phyloP scores from a whole-genome alignment of 306 rosid genomes.

The Quercus bicolor region DNA sequence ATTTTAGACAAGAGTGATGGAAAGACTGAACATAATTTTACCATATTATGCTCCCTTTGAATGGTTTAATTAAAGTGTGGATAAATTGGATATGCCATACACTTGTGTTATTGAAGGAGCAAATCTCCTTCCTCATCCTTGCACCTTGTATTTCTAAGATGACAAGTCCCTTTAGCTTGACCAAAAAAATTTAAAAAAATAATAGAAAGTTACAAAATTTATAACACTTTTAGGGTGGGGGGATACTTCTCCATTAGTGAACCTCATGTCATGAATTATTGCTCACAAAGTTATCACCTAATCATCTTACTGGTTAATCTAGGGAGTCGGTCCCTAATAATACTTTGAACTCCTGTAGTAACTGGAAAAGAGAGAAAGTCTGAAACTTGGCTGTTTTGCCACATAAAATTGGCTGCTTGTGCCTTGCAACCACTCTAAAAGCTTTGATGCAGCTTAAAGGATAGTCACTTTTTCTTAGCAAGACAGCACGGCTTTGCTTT shows the following conservation, averaged over 20 bases:
- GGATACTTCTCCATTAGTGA: not conserved
- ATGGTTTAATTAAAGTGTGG: too few relatives aligned
- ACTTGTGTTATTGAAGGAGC: too few relatives aligned
- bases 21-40: too few relatives aligned
- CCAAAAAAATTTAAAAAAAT: too few relatives aligned
- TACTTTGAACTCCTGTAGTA: not conserved
- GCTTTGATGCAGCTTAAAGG: slow-evolving; percentile 20
- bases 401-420: not conserved
- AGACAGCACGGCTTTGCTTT: slow-evolving; percentile 16
- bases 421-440: not conserved
- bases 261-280: not conserved
- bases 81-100: too few relatives aligned
- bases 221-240: not conserved
- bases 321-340: not conserved
- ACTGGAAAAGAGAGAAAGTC: not conserved
- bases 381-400: not conserved
- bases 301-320: not conserved
- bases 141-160: not conserved
- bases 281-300: not conserved
- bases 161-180: not conserved
- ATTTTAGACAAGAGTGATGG: too few relatives aligned
- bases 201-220: not conserved
- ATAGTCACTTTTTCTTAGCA: slow-evolving; percentile 19
- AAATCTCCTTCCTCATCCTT: too few relatives aligned
- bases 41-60: too few relatives aligned